These are phyloP conservation scores for Chaetomiaceae sp. DNA, from an alignment of 2,329 filamentous ascomycete genomes.

Conservation along the genomic window DNA sequence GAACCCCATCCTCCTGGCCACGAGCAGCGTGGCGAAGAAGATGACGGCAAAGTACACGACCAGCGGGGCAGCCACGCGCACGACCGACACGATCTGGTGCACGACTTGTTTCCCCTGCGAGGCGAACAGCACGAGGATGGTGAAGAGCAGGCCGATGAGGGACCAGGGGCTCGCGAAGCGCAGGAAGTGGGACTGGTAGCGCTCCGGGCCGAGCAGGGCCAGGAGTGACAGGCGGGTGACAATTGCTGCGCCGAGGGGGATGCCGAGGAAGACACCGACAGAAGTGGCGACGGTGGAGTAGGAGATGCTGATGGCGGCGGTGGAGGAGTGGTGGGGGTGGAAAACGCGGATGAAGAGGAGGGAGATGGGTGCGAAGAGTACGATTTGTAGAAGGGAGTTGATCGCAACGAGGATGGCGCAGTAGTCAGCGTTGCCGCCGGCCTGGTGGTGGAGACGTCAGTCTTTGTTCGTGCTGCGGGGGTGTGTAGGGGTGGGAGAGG, in stretches of 20 bases:
- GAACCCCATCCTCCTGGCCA: conserved; percentile 63
- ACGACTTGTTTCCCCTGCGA: conserved; percentile 74
- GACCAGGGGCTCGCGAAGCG: conserved; percentile 66
- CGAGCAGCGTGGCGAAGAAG: conserved; percentile 63
- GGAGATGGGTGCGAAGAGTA: conserved; percentile 65
- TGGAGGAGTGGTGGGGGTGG: conserved; percentile 18
- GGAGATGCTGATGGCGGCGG: conserved; percentile 30
- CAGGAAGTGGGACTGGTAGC: conserved; percentile 68
- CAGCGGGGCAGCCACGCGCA: conserved; percentile 75
- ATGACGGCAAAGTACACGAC: conserved; percentile 75
- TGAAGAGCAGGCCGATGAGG: conserved; percentile 78
- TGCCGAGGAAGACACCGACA: conserved; percentile 79
- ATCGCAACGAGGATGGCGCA: conserved; percentile 51
- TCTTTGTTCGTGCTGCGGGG: background rate
- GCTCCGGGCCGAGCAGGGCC: conserved; percentile 46
- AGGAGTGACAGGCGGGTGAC: conserved; percentile 65
- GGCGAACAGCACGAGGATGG: conserved; percentile 80
- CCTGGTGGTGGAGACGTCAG: conserved; percentile 29
- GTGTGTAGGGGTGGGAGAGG: background rate
- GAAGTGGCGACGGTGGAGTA: conserved; percentile 71
- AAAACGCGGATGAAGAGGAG: conserved; percentile 69
- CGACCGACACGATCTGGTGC: conserved; percentile 75
- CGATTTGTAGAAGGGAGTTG: conserved; percentile 70
- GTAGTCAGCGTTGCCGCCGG: conserved; percentile 68
- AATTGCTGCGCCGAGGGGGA: conserved; percentile 74